A percentile compares a stretch with the other conserved stretches of the same genome.
Evolutionary conservation across 352 stramenopile species (phyloP).

Genomic region (Globisporangium nodosum): DNA sequence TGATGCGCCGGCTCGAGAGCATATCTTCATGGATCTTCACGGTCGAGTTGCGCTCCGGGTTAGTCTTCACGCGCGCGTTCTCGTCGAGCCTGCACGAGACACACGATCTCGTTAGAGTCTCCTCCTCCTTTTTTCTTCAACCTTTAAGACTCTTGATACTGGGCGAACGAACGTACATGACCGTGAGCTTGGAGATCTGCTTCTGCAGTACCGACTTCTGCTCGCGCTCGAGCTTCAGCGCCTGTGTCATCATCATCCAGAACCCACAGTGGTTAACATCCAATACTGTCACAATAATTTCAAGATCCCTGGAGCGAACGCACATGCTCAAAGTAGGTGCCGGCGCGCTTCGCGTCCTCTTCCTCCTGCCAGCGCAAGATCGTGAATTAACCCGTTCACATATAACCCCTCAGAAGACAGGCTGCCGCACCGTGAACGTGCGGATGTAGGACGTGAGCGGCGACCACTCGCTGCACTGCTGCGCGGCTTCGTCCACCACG

Average conservation of each 20-base stretch:
- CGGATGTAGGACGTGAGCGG: conserved; percentile 56
- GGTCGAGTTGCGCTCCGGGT: conserved; percentile 34
- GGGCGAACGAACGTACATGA: conserved; percentile 30
- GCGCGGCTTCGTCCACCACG: conserved; percentile 50
- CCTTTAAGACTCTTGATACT: too few relatives aligned
- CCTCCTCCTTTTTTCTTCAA: too few relatives aligned
- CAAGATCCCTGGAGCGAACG: not conserved
- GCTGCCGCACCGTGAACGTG: conserved; percentile 54
- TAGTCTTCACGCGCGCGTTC: conserved; percentile 20
- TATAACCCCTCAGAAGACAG: not conserved
- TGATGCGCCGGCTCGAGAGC: conserved; percentile 76
- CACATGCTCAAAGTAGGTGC: conserved; percentile 83
- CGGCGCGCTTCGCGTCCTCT: conserved; percentile 80
- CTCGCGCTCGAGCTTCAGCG: conserved; percentile 72
- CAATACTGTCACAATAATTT: not conserved
- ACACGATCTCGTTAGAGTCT: too few relatives aligned
- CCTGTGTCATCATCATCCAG: conserved; percentile 15
- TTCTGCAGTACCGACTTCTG: conserved; percentile 62
- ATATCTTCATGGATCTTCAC: conserved; percentile 75
- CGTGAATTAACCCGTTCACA: not conserved
- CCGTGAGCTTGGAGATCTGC: conserved; percentile 78
- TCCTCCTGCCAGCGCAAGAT: conserved; percentile 33
- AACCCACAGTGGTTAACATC: not conserved
- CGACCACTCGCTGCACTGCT: conserved; percentile 78
- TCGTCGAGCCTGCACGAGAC: conserved; percentile 35